Base-by-base conservation (phyloP, 225 moss, liverwort and hornwort genomes). In the Polytrichum formosum region DNA sequence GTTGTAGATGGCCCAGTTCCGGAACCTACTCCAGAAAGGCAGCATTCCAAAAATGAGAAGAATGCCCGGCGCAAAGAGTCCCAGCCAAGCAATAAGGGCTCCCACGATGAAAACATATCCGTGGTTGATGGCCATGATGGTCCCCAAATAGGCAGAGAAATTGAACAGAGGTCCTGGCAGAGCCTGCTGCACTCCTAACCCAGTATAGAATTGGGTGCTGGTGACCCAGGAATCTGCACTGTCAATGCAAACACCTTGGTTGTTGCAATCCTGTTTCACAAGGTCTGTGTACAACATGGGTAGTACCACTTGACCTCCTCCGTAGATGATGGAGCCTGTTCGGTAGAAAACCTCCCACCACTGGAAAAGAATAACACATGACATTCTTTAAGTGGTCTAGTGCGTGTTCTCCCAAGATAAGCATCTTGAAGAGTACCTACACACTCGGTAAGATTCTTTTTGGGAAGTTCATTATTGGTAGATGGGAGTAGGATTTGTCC, bases 341-440 rank as follows among this genome's bases (percentile, higher is more conserved):
- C 85, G 77, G 53, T 83, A 91, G 70, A 91, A 88, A 0, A 83
- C 88, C 64, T 88, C 85, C 88, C 88, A 91, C 90, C 79, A 86
- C 77, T 85, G 79, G 30, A 63, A 46, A 60, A 6, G 59, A 60
- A 60, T 60, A n/a, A 60, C 59, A 60, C n/a, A 25, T 60, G n/a
- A 60, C 21, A 21, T 25, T 60, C 59, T 25, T 37, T 37, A 37
- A 10, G 37, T 37, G 37, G 37, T 37, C 37, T 9, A 10, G 37
- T 10, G 37, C 35, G 37, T 37, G 10, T 2, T 37, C 35, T 37
- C 10, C 37, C 37, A 37, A 37, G 37, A 37, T 37, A 10, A 10
- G 37, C 37, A 37, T 37, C 37, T 37, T 37, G 37, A 37, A 37
- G 37, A 10, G 37, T 37, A 37, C 9, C 37, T 7, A 37, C 9